Percentiles rank a stretch among this genome's conserved stretches.
phyloP scores from a whole-genome alignment of 352 stramenopile species.

The Phytopythium delawarense region DNA sequence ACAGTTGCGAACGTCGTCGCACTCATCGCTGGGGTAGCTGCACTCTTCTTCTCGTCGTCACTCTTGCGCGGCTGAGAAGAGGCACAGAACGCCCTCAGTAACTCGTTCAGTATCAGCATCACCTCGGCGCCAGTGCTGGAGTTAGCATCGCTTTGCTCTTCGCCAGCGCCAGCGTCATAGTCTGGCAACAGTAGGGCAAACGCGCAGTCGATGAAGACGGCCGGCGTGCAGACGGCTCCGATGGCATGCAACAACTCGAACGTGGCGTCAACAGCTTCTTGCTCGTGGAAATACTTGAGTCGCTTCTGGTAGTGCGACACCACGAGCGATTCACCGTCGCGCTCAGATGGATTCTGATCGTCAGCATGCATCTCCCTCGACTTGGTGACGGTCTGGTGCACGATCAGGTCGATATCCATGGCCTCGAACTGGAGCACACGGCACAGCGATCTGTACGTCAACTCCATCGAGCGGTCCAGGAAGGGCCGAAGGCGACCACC shows the following conservation, averaged over 20 bases:
- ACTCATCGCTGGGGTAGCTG: neutral
- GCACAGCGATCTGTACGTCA: constrained; percentile 41
- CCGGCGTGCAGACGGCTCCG: constrained; percentile 41
- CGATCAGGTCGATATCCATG: constrained; percentile 72
- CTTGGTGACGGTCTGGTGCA: constrained; percentile 34
- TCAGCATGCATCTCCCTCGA: neutral
- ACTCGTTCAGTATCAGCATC: constrained; percentile 65
- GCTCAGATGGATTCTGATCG: neutral
- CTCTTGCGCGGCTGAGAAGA: neutral
- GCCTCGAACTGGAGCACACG: constrained; percentile 53
- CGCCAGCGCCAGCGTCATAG: neutral
- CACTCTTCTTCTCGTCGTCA: neutral
- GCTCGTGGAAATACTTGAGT: constrained; percentile 65
- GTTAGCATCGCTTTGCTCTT: constrained; percentile 4
- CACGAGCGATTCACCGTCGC: constrained; percentile 17
- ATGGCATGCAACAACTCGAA: constrained; percentile 45
- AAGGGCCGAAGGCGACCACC: constrained; percentile 27
- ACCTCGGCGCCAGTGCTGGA: constrained; percentile 22
- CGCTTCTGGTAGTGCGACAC: constrained; percentile 81
- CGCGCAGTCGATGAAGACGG: constrained; percentile 61
- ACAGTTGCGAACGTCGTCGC: constrained; percentile 9
- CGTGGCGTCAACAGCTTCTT: constrained; percentile 45
- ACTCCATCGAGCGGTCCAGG: constrained; percentile 47
- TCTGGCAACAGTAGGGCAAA: constrained; percentile 33
- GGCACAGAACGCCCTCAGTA: constrained; percentile 31